phyloP scores from a whole-genome alignment of 2,329 filamentous ascomycete genomes.

The Cordyceps pruinosa region DNA sequence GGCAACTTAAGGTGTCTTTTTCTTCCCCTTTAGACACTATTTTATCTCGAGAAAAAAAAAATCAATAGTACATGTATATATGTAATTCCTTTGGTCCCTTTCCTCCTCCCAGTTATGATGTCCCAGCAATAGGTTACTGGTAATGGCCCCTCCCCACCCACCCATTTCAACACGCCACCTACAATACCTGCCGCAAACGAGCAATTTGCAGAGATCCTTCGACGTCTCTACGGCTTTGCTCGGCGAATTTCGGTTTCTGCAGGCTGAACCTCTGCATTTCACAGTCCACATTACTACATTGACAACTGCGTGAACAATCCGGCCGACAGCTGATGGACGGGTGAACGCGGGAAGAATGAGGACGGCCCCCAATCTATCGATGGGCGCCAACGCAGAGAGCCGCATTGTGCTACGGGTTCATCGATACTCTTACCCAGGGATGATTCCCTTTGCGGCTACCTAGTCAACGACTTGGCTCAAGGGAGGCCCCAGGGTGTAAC shows the following conservation, averaged over 20 bases:
- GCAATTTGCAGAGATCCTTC: not conserved
- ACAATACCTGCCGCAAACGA: not conserved
- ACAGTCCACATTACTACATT: not conserved
- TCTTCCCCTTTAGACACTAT: too few relatives aligned
- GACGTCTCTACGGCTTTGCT: not conserved
- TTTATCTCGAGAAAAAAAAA: too few relatives aligned
- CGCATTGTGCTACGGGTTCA: slow-evolving; percentile 7
- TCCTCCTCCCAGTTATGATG: too few relatives aligned
- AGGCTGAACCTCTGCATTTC: not conserved
- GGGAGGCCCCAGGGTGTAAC: not conserved
- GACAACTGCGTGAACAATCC: not conserved
- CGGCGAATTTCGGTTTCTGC: not conserved
- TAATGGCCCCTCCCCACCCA: too few relatives aligned
- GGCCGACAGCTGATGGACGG: not conserved
- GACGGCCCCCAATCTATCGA: not conserved
- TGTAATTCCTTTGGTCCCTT: too few relatives aligned
- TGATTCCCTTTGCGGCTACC: not conserved
- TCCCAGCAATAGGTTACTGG: too few relatives aligned
- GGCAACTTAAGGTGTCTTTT: too few relatives aligned
- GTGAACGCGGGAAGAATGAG: not conserved
- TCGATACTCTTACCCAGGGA: not conserved
- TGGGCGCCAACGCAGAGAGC: not conserved
- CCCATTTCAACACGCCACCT: too few relatives aligned
- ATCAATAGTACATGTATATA: too few relatives aligned
- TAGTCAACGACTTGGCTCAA: not conserved